Evolutionary conservation across 345 rosid species (phyloP).

Genomic region (Gossypium australe): DNA sequence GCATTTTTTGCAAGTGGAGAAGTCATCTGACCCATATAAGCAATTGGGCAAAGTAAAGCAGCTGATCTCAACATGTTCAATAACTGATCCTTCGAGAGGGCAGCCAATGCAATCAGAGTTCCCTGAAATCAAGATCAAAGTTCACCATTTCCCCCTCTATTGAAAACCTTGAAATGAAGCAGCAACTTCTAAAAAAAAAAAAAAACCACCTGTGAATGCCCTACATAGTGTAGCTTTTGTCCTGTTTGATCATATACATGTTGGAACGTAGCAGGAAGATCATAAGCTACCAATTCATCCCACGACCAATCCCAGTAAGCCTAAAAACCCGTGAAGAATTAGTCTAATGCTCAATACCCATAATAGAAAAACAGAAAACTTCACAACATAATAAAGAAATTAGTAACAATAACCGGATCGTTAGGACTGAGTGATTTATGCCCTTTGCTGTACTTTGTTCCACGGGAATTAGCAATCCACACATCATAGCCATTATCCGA

Average conservation of each 20-base stretch:
- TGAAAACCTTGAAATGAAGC: not conserved
- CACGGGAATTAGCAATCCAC: constrained; percentile 44
- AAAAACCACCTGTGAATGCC: constrained; percentile 42
- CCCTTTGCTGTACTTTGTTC: constrained; percentile 39
- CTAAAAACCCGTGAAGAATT: constrained; percentile 18
- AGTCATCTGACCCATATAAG: constrained; percentile 39
- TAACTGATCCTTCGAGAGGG: constrained; percentile 35
- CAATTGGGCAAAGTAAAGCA: constrained; percentile 45
- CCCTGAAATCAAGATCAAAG: constrained; percentile 25
- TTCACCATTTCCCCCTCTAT: not conserved
- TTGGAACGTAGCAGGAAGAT: constrained; percentile 44
- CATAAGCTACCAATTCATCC: constrained; percentile 47
- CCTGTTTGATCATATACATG: constrained; percentile 36
- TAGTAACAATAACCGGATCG: constrained; percentile 18
- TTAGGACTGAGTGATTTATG: constrained; percentile 29
- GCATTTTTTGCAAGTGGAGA: constrained; percentile 38
- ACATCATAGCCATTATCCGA: constrained; percentile 46
- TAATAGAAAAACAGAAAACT: not conserved
- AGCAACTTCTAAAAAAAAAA: not conserved
- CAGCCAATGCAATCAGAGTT: constrained; percentile 48
- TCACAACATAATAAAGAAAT: not conserved
- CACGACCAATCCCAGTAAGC: constrained; percentile 56
- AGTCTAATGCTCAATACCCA: not conserved
- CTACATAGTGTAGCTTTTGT: constrained; percentile 44
- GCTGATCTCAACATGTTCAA: constrained; percentile 44